Evolutionary conservation across 163 green algal species (phyloP).

Genomic region (Scenedesmus sp.): DNA sequence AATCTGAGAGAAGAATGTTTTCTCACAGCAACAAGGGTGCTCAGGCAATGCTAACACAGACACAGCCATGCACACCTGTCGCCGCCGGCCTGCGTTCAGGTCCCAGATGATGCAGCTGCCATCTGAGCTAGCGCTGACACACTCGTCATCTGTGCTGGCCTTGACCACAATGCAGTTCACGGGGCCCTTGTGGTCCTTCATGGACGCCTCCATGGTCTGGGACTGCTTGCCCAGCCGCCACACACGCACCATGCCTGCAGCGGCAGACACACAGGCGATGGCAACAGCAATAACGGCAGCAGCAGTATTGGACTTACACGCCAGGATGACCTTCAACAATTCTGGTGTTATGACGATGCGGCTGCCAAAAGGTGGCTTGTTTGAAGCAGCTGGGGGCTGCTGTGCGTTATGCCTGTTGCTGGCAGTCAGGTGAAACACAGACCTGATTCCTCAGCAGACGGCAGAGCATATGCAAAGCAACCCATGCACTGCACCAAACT

Average conservation of each 20-base stretch:
- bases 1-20: no score
- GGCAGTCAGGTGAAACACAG: not conserved
- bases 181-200: slow-evolving; percentile 90
- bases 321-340: no score
- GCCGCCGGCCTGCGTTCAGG: slow-evolving; percentile 61
- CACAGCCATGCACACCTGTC: slow-evolving; percentile 57
- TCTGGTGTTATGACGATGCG: no score
- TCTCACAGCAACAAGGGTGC: no score
- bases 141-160: slow-evolving; percentile 65
- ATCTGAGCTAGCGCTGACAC: slow-evolving; percentile 77
- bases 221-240: slow-evolving; percentile 74
- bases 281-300: not conserved
- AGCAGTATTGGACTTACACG: no score
- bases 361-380: no score
- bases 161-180: slow-evolving; percentile 83
- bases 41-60: no score
- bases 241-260: slow-evolving; percentile 69
- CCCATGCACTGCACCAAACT: not conserved
- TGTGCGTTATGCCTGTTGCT: not conserved
- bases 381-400: no score
- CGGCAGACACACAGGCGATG: not conserved
- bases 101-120: slow-evolving; percentile 93
- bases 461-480: not conserved
- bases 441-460: not conserved
- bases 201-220: slow-evolving; percentile 78